These are phyloP conservation scores for Rhynchosporium agropyri DNA, from an alignment of 2,329 filamentous ascomycete species.

Conservation along the genomic window DNA sequence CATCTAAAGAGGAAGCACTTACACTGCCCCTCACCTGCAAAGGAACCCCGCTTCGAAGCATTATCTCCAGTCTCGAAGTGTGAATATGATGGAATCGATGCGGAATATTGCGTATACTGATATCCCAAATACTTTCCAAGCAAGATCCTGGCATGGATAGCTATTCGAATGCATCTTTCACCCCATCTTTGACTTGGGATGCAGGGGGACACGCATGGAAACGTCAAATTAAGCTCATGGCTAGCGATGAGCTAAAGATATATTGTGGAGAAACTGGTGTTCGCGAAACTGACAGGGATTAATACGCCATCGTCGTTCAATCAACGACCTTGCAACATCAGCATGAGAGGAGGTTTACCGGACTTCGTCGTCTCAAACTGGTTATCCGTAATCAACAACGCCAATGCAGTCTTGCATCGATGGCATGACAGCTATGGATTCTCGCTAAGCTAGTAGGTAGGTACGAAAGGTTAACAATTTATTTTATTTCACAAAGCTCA, in stretches of 20 bases:
- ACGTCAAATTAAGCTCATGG: constrained; percentile 14
- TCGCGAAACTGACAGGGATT: constrained; percentile 11
- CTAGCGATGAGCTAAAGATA: background rate
- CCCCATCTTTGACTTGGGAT: constrained; percentile 18
- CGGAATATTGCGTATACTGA: background rate
- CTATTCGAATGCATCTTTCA: background rate
- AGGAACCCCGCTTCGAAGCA: background rate
- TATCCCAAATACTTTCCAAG: background rate
- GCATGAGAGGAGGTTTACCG: too few species aligned
- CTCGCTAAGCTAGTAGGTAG: background rate
- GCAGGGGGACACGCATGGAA: background rate
- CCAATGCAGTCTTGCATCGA: background rate
- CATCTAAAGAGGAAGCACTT: background rate
- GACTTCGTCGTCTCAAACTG: too few species aligned
- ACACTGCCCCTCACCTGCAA: background rate
- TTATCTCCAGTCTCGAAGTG: background rate
- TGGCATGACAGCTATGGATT: background rate
- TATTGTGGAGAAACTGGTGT: background rate
- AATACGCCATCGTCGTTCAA: constrained; percentile 16
- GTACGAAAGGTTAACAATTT: background rate
- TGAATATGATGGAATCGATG: constrained; percentile 7
- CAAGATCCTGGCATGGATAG: background rate
- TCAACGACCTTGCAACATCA: background rate
- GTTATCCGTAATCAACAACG: background rate
- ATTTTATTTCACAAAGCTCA: background rate